phyloP scores from a whole-genome alignment of 257 asterid species.

The Plantago elongata region DNA sequence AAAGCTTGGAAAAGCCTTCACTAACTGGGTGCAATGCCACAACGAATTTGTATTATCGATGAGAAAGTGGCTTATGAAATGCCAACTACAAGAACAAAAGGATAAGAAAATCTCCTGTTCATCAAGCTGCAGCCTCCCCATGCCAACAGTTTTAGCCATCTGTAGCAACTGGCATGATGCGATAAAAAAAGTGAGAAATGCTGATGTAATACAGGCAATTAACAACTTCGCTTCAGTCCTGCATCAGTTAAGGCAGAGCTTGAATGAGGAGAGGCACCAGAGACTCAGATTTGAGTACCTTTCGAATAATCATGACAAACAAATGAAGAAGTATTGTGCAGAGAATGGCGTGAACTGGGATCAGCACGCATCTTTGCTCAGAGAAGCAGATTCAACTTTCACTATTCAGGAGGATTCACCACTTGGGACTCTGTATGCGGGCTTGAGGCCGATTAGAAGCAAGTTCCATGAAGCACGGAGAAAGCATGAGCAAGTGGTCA shows the following conservation, averaged over 20 bases:
- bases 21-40: constrained; percentile 12
- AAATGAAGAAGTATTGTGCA: neutral
- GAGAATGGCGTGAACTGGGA: neutral
- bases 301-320: neutral
- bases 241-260: neutral
- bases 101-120: neutral
- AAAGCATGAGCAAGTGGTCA: neutral
- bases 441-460: neutral
- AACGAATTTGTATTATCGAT: constrained; percentile 10
- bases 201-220: neutral
- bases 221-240: neutral
- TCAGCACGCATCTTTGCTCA: neutral
- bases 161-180: neutral
- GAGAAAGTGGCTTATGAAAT: constrained; percentile 14
- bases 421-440: neutral
- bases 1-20: constrained; percentile 6
- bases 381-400: neutral
- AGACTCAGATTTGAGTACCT: neutral
- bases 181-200: neutral
- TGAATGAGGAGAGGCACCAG: neutral
- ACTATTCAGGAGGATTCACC: neutral
- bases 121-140: neutral
- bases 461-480: neutral
- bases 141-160: neutral
- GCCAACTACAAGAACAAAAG: constrained; percentile 3